These are phyloP conservation scores for Paraconiothyrium sp. DNA, from an alignment of 2,329 filamentous ascomycete species.

Conservation along the genomic window DNA sequence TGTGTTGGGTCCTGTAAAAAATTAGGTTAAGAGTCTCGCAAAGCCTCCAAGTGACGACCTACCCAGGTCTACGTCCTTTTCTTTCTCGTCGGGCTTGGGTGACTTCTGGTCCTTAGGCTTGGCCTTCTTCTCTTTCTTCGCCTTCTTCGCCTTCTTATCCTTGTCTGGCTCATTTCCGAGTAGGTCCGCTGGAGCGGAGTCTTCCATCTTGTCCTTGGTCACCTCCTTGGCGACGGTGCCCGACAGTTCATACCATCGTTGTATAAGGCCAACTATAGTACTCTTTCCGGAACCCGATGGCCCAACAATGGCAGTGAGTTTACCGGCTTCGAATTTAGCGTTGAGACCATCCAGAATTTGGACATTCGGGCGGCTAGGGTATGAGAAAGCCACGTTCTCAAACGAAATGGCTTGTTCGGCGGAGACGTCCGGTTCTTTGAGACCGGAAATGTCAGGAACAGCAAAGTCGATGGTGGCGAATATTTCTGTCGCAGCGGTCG, in stretches of 20 bases:
- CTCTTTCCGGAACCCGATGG: conserved; percentile 78
- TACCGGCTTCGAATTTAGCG: conserved; percentile 68
- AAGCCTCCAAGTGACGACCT: not conserved
- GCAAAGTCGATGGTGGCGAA: conserved; percentile 49
- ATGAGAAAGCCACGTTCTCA: conserved; percentile 48
- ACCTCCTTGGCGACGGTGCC: conserved; percentile 31
- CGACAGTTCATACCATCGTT: conserved; percentile 73
- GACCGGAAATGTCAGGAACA: conserved; percentile 39
- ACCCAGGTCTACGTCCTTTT: conserved; percentile 19
- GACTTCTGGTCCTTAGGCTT: conserved; percentile 5
- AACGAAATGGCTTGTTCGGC: conserved; percentile 47
- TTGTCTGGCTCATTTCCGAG: conserved; percentile 1
- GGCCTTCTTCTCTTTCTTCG: conserved; percentile 5
- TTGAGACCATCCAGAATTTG: conserved; percentile 70
- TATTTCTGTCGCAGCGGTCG: conserved; percentile 46
- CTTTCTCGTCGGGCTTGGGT: conserved; percentile 10
- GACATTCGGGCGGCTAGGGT: conserved; percentile 64
- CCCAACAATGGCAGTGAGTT: conserved; percentile 78
- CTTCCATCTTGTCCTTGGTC: conserved; percentile 13
- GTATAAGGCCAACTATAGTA: conserved; percentile 75
- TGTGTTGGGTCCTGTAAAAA: conserved; percentile 34
- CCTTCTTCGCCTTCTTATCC: conserved; percentile 26
- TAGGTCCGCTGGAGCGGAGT: conserved; percentile 7
- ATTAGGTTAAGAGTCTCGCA: not conserved
- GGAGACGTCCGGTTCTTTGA: conserved; percentile 47